These are phyloP conservation scores for Mycena albidolilacea DNA, from an alignment of 768 basidiomycete genomes.

Conservation along the genomic window DNA sequence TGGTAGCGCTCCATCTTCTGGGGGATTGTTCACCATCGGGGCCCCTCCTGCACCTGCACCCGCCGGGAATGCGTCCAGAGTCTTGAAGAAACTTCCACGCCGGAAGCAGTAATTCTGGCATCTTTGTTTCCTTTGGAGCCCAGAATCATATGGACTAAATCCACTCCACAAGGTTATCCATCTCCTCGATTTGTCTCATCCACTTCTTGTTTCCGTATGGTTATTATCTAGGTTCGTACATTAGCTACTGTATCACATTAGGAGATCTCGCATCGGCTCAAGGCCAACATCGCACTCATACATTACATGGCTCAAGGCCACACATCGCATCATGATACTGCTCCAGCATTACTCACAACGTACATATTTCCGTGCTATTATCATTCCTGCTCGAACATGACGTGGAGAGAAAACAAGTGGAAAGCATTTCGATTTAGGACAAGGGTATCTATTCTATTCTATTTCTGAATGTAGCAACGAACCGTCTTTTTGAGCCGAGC, in stretches of 20 bases:
- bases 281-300: conserved; percentile 39
- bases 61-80: conserved; percentile 52
- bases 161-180: conserved; percentile 11
- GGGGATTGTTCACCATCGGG: conserved; percentile 73
- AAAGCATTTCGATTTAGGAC: background rate
- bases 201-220: conserved; percentile 18
- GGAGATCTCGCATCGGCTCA: conserved; percentile 40
- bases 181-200: conserved; percentile 26
- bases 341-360: conserved; percentile 29
- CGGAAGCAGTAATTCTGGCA: conserved; percentile 54
- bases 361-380: conserved; percentile 15
- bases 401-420: background rate
- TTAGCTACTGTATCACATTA: conserved; percentile 38
- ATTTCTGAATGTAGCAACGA: conserved; percentile 36
- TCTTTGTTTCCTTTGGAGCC: conserved; percentile 7
- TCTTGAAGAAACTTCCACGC: conserved; percentile 70
- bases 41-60: conserved; percentile 52
- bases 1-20: conserved; percentile 49
- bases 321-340: conserved; percentile 32
- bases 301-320: conserved; percentile 45
- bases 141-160: conserved; percentile 21
- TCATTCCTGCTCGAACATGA: conserved; percentile 2
- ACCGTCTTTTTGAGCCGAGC: conserved; percentile 62
- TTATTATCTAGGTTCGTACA: conserved; percentile 25
- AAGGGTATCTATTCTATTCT: conserved; percentile 15